These are phyloP conservation scores for Selaginella moellendorffii DNA, from an alignment of 75 land plant genomes.

Conservation along the genomic window DNA sequence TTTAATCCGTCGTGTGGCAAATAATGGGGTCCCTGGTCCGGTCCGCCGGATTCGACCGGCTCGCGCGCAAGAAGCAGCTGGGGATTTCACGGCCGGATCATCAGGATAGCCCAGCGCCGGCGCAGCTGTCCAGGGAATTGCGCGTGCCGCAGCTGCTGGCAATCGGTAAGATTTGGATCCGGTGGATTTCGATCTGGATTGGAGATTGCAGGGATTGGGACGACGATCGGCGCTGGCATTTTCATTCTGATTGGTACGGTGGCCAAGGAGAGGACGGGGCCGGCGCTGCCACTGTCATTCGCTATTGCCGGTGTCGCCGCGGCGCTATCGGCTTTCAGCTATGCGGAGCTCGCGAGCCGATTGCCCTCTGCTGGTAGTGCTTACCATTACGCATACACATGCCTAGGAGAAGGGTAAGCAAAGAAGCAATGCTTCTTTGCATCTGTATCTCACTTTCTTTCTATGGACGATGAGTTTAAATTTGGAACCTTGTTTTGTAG, in stretches of 20 bases:
- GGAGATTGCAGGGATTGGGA: not conserved
- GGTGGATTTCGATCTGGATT: not conserved
- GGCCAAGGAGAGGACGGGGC: not conserved
- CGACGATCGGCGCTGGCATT: constrained; percentile 9
- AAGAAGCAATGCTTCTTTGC: too few relatives aligned
- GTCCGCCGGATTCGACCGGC: too few relatives aligned
- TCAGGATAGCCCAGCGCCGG: too few relatives aligned
- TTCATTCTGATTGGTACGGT: constrained; percentile 3
- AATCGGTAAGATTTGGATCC: too few relatives aligned
- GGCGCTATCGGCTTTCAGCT: constrained; percentile 2
- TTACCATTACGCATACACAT: constrained; percentile 4
- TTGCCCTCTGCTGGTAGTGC: constrained; percentile 9
- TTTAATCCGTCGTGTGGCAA: too few relatives aligned
- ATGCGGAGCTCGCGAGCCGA: constrained; percentile 8
- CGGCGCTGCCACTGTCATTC: not conserved
- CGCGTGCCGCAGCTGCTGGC: not conserved
- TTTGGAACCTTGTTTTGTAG: not conserved
- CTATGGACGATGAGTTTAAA: constrained; percentile 2
- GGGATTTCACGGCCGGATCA: too few relatives aligned
- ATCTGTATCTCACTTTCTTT: too few relatives aligned
- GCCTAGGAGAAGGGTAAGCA: constrained; percentile 1
- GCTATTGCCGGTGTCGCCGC: not conserved
- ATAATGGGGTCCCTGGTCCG: too few relatives aligned
- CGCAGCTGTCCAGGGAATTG: constrained; percentile 2
- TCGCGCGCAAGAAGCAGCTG: too few relatives aligned